A percentile compares a stretch with the other conserved stretches of the same genome.
Evolutionary conservation across 2,329 filamentous ascomycete genomes (phyloP).

Genomic region (Fusarium cicatricum): DNA sequence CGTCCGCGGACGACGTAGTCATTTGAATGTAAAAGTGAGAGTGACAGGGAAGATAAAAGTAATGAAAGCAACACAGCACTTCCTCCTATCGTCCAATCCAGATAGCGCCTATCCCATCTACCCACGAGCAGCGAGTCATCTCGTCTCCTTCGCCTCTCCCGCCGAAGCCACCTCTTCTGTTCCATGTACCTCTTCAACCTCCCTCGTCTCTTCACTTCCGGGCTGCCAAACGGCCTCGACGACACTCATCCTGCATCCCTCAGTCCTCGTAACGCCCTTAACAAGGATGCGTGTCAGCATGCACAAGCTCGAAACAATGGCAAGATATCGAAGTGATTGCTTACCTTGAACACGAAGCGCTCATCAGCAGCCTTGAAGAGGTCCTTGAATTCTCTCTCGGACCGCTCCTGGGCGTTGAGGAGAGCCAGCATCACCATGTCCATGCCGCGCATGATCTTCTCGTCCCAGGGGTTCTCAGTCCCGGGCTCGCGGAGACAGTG

Average conservation of each 20-base stretch:
- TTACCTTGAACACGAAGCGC: constrained; percentile 54
- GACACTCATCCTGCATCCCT: constrained; percentile 57
- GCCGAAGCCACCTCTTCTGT: not conserved
- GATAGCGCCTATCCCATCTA: too few species aligned
- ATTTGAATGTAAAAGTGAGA: too few species aligned
- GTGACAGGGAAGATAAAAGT: too few species aligned
- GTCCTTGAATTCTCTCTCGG: constrained; percentile 54
- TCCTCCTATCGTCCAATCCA: too few species aligned
- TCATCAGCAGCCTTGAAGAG: constrained; percentile 54
- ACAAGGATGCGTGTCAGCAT: constrained; percentile 11
- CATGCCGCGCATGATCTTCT: constrained; percentile 58
- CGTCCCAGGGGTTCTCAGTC: constrained; percentile 54
- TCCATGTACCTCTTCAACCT: not conserved
- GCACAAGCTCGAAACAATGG: not conserved
- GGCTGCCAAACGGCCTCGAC: constrained; percentile 59
- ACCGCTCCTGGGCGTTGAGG: constrained; percentile 61
- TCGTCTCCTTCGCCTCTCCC: not conserved
- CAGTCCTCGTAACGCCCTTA: constrained; percentile 51
- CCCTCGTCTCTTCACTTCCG: constrained; percentile 14
- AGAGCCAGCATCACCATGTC: constrained; percentile 62
- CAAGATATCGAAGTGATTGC: not conserved
- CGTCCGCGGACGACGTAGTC: too few species aligned
- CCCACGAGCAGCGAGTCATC: not conserved
- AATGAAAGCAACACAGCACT: too few species aligned
- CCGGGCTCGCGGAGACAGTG: constrained; percentile 54